Conservation (phyloP, 345 rosid genomes). For the Bruguiera sexangula region DNA sequence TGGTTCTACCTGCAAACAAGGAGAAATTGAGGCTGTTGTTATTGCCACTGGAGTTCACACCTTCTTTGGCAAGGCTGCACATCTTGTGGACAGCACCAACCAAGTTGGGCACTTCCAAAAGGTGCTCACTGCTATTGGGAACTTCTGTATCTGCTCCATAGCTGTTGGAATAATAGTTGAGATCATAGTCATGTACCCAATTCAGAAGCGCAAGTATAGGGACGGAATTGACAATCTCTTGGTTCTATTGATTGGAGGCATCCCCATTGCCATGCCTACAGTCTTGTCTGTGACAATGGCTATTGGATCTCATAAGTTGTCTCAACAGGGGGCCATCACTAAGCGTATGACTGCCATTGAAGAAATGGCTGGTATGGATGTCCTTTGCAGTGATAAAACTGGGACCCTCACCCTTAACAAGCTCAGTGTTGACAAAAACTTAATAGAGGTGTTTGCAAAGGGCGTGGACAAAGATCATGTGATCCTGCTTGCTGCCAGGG, state of each 20-base stretch:
- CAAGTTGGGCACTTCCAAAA: slow-evolving; percentile 40
- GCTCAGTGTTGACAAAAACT: slow-evolving; percentile 24
- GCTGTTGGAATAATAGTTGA: slow-evolving; percentile 27
- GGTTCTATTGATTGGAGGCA: slow-evolving; percentile 32
- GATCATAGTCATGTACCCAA: slow-evolving; percentile 29
- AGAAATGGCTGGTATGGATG: slow-evolving; percentile 34
- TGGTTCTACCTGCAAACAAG: slow-evolving; percentile 44
- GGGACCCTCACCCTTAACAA: slow-evolving; percentile 30
- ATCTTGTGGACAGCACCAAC: slow-evolving; percentile 44
- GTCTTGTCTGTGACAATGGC: slow-evolving; percentile 35
- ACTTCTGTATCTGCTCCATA: slow-evolving; percentile 31
- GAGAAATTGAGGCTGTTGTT: slow-evolving; percentile 40
- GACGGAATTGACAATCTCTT: slow-evolving; percentile 31
- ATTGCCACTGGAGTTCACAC: slow-evolving; percentile 45
- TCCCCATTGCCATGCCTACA: slow-evolving; percentile 33
- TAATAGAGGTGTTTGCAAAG: slow-evolving; percentile 26
- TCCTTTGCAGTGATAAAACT: slow-evolving; percentile 34
- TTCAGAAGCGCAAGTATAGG: slow-evolving; percentile 29
- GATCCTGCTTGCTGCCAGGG: slow-evolving; percentile 30
- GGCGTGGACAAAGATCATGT: slow-evolving; percentile 26
- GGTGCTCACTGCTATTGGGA: slow-evolving; percentile 33
- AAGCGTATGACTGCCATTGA: slow-evolving; percentile 33
- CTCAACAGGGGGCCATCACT: slow-evolving; percentile 30
- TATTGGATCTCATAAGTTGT: slow-evolving; percentile 29
- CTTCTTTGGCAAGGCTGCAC: slow-evolving; percentile 45